A percentile compares a stretch with the other conserved stretches of the same genome.
Evolutionary conservation across 129 eudicot species (phyloP).

Genomic region (Rutidosis leptorrhynchoides): DNA sequence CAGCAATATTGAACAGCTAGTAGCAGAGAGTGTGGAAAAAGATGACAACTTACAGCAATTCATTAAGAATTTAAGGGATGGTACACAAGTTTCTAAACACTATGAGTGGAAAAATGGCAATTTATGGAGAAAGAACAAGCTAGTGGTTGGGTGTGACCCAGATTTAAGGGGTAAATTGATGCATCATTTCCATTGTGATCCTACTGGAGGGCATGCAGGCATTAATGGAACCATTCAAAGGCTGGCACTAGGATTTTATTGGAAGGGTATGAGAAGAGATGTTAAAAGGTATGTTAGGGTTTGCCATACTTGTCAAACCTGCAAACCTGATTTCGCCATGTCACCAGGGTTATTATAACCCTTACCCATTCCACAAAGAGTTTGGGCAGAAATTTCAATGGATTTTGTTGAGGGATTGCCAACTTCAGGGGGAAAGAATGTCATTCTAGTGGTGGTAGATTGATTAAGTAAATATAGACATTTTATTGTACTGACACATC

Average conservation of each 20-base stretch:
- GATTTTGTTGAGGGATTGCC: too few species aligned
- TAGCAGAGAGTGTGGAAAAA: too few species aligned
- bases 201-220: neutral
- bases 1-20: neutral
- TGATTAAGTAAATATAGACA: too few species aligned
- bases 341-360: neutral
- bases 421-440: too few species aligned
- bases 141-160: neutral
- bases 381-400: neutral
- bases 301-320: too few species aligned
- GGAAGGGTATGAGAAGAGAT: neutral
- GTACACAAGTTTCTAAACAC: too few species aligned
- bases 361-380: neutral
- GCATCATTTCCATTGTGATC: neutral
- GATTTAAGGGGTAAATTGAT: neutral
- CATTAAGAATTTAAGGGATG: too few species aligned
- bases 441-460: too few species aligned
- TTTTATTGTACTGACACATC: neutral
- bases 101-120: too few species aligned
- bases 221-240: neutral
- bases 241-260: neutral
- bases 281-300: neutral
- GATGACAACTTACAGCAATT: neutral
- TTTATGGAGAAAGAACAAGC: neutral
- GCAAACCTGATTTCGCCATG: neutral